Evolutionary conservation across 768 basidiomycete species (phyloP).

Genomic region (Boletus tomentosulus): DNA sequence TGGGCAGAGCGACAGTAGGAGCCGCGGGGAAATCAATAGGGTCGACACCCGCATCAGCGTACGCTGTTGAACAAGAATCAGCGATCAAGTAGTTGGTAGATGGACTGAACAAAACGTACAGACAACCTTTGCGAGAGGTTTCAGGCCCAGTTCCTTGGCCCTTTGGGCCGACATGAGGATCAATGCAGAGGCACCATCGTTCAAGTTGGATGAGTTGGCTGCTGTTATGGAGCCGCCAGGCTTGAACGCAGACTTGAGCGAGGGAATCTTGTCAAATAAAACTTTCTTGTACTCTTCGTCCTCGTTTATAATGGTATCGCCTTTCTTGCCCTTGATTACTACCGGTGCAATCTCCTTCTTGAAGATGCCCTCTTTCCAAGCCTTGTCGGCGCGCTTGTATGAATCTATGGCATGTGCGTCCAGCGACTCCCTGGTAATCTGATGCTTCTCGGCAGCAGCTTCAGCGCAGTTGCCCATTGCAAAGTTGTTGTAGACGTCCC

Average conservation of each 20-base stretch:
- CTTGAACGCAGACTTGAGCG: slow-evolving; percentile 86
- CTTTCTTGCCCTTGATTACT: slow-evolving; percentile 91
- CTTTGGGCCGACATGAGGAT: slow-evolving; percentile 93
- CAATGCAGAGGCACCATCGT: slow-evolving; percentile 94
- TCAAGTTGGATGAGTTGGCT: slow-evolving; percentile 92
- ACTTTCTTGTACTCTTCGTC: slow-evolving; percentile 99
- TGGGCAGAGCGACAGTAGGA: slow-evolving; percentile 86
- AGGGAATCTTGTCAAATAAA: slow-evolving; percentile 89
- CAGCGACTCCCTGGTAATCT: slow-evolving; percentile 81
- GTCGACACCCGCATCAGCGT: slow-evolving; percentile 94
- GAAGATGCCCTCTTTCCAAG: slow-evolving; percentile 86
- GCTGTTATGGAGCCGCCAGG: slow-evolving; percentile 88
- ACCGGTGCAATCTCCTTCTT: slow-evolving; percentile 86
- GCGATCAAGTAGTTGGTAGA: not conserved
- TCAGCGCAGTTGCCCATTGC: slow-evolving; percentile 99
- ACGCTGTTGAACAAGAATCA: slow-evolving; percentile 50
- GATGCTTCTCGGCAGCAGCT: slow-evolving; percentile 71
- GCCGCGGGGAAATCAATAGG: slow-evolving; percentile 97
- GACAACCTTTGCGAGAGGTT: slow-evolving; percentile 89
- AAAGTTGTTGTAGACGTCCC: slow-evolving; percentile 97
- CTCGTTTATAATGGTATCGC: slow-evolving; percentile 82
- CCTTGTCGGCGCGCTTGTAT: slow-evolving; percentile 87
- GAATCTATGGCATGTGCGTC: slow-evolving; percentile 93
- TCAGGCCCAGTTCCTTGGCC: slow-evolving; percentile 85
- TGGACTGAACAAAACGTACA: slow-evolving; percentile 51